Evolutionary conservation across 495 filamentous ascomycete genomes (phyloP).

Genomic region (Lasiosphaeris hirsuta): DNA sequence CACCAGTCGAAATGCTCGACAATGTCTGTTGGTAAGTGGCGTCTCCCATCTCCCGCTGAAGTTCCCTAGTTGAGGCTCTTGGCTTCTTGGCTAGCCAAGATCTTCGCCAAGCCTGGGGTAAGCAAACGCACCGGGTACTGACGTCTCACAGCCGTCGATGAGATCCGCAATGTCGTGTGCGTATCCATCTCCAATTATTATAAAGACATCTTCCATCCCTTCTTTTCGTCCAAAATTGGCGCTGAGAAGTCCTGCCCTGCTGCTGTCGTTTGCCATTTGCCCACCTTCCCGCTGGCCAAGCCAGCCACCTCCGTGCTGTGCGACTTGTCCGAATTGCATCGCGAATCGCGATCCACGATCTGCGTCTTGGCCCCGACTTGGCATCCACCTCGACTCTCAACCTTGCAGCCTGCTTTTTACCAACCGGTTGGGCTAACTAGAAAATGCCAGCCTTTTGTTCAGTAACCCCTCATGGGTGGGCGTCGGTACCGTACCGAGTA

Average conservation of each 20-base stretch:
- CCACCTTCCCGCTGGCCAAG: background rate
- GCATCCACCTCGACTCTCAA: background rate
- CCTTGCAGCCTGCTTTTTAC: background rate
- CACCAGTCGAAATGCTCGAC: slow-evolving; percentile 25
- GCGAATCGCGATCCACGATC: background rate
- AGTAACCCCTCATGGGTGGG: slow-evolving; percentile 45
- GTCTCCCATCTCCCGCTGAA: slow-evolving; percentile 11
- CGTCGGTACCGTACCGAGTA: slow-evolving; percentile 40
- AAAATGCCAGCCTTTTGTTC: slow-evolving; percentile 42
- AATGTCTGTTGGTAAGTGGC: slow-evolving; percentile 30
- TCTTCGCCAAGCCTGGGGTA: slow-evolving; percentile 35
- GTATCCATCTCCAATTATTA: slow-evolving; percentile 5
- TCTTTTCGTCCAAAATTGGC: background rate
- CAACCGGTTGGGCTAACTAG: background rate
- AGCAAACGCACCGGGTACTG: slow-evolving; percentile 20
- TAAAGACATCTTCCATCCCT: background rate
- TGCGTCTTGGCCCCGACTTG: background rate
- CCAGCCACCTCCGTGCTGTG: background rate
- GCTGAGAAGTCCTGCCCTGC: background rate
- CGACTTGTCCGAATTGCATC: background rate
- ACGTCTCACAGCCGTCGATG: slow-evolving; percentile 36
- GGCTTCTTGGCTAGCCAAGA: slow-evolving; percentile 34
- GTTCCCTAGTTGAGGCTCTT: slow-evolving; percentile 15
- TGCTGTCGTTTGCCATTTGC: background rate
- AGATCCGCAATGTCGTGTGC: slow-evolving; percentile 40